Conservation (phyloP, 495 filamentous ascomycete species). For the Penicillium antarcticum region DNA sequence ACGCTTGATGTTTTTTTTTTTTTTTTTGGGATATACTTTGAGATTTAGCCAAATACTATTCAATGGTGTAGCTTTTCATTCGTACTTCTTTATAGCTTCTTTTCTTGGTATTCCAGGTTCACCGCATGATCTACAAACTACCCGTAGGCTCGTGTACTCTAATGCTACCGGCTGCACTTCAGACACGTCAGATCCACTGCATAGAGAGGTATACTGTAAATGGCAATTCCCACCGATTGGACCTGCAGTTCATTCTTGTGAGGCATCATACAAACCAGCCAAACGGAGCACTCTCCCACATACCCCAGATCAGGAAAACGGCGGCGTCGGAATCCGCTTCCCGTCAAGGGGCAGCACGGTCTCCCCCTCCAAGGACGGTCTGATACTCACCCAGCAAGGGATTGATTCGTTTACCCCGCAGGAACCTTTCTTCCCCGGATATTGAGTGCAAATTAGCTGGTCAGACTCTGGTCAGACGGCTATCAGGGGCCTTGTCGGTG, state of each 20-base stretch:
- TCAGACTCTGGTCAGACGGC: background rate
- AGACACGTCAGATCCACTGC: background rate
- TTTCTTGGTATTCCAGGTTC: background rate
- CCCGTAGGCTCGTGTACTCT: background rate
- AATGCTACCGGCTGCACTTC: background rate
- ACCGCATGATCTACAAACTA: constrained; percentile 1
- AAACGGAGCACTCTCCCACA: background rate
- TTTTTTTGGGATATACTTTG: too few relatives aligned
- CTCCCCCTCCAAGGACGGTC: background rate
- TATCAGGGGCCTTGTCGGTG: background rate
- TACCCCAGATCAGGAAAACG: background rate
- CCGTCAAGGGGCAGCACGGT: background rate
- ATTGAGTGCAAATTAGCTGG: background rate
- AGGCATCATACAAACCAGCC: background rate
- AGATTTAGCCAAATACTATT: too few relatives aligned
- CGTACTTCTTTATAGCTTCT: too few relatives aligned
- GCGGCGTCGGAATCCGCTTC: constrained; percentile 5
- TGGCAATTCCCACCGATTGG: constrained; percentile 4
- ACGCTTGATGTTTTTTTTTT: too few relatives aligned
- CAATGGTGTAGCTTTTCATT: too few relatives aligned
- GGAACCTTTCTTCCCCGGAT: constrained; percentile 1
- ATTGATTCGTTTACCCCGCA: constrained; percentile 2
- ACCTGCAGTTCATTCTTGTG: background rate
- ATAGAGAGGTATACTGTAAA: too few relatives aligned
- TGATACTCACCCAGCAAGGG: background rate